These are phyloP conservation scores for Parascedosporium putredinis DNA, from an alignment of 2,329 filamentous ascomycete genomes.

Conservation along the genomic window DNA sequence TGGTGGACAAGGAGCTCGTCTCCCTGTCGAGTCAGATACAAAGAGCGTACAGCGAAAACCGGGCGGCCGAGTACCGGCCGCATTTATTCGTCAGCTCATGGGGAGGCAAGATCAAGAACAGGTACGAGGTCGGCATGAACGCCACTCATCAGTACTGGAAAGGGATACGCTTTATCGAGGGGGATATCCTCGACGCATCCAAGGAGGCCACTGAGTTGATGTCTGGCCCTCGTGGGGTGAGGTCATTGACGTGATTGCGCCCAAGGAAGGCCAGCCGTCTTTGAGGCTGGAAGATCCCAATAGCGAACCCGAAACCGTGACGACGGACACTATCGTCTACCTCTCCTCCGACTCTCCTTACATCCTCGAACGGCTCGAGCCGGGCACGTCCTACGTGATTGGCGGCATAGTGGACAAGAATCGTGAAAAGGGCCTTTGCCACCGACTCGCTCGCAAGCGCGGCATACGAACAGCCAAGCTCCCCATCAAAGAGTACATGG, in stretches of 20 bases:
- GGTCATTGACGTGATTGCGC: slow-evolving; percentile 47
- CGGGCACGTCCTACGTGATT: slow-evolving; percentile 84
- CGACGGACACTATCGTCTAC: slow-evolving; percentile 56
- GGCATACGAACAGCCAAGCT: slow-evolving; percentile 82
- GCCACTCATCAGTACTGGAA: slow-evolving; percentile 72
- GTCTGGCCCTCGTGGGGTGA: slow-evolving; percentile 45
- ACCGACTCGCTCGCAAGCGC: slow-evolving; percentile 63
- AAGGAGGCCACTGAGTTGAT: slow-evolving; percentile 58
- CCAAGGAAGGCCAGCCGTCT: slow-evolving; percentile 22
- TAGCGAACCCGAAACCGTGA: slow-evolving; percentile 21
- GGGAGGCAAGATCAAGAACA: slow-evolving; percentile 60
- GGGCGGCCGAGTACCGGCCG: slow-evolving; percentile 52
- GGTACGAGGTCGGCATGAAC: slow-evolving; percentile 67
- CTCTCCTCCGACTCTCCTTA: slow-evolving; percentile 85
- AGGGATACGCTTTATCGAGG: slow-evolving; percentile 60
- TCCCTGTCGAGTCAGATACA: slow-evolving; percentile 79
- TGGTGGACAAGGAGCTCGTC: slow-evolving; percentile 76
- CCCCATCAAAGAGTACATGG: slow-evolving; percentile 90
- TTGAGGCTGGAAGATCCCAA: slow-evolving; percentile 20
- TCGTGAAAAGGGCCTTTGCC: slow-evolving; percentile 87
- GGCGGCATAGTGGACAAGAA: slow-evolving; percentile 95
- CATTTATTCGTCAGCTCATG: slow-evolving; percentile 74
- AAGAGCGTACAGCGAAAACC: slow-evolving; percentile 81
- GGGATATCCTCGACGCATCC: slow-evolving; percentile 63
- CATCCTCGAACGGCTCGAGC: slow-evolving; percentile 71